Evolutionary conservation across 257 asterid genomes (phyloP).

Genomic region (Eustoma russellianum): DNA sequence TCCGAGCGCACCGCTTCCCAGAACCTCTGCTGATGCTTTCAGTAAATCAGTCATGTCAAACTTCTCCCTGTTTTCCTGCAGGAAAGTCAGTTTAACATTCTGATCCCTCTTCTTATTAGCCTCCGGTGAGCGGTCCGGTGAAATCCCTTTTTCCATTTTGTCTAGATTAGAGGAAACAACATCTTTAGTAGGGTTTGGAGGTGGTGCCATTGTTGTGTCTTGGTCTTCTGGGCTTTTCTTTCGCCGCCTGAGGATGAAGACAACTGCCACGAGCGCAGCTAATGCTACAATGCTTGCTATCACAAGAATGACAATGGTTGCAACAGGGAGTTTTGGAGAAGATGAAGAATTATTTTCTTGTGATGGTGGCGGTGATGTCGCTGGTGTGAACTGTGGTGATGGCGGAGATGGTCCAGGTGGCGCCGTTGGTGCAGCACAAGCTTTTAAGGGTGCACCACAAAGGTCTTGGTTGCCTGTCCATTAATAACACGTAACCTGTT

Average conservation of each 20-base stretch:
- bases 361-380: too few relatives aligned
- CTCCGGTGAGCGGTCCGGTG: slow-evolving; percentile 18
- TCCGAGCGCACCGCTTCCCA: slow-evolving; percentile 77
- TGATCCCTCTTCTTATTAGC: slow-evolving; percentile 24
- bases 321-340: slow-evolving; percentile 18
- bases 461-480: slow-evolving; percentile 48
- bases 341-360: too few relatives aligned
- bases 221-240: slow-evolving; percentile 9
- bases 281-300: slow-evolving; percentile 31
- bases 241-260: slow-evolving; percentile 37
- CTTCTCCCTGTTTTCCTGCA: slow-evolving; percentile 33
- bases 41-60: slow-evolving; percentile 82
- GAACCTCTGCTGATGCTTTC: slow-evolving; percentile 82
- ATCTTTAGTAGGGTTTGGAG: background rate
- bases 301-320: slow-evolving; percentile 20
- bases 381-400: too few relatives aligned
- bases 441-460: slow-evolving; percentile 59
- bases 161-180: slow-evolving; percentile 22
- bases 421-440: slow-evolving; percentile 19
- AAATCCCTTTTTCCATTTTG: slow-evolving; percentile 44
- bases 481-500: background rate
- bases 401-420: too few relatives aligned
- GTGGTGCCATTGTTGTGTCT: slow-evolving; percentile 1
- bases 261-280: slow-evolving; percentile 30
- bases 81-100: slow-evolving; percentile 50